Evolutionary conservation across 805 yeast genomes (phyloP).

Genomic region (Kodamaea leandrae): DNA sequence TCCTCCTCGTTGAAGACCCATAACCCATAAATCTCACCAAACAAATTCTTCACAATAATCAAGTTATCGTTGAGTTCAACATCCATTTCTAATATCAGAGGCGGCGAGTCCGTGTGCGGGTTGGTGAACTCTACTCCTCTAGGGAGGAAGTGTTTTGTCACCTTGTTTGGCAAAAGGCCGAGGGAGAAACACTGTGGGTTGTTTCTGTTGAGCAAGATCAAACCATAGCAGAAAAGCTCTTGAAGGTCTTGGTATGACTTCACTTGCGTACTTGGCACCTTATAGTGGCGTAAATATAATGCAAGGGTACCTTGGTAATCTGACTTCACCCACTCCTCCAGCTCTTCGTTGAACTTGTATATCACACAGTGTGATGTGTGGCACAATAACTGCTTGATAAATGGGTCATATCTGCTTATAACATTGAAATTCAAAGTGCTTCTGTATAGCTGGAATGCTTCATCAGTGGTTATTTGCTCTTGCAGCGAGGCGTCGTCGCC

Average conservation of each 20-base stretch:
- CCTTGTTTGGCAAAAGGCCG: slow-evolving; percentile 60
- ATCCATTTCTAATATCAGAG: slow-evolving; percentile 46
- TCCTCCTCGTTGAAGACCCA: slow-evolving; percentile 75
- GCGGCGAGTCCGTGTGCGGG: slow-evolving; percentile 2
- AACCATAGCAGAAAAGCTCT: slow-evolving; percentile 59
- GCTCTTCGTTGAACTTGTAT: slow-evolving; percentile 56
- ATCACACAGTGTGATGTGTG: slow-evolving; percentile 71
- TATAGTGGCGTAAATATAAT: slow-evolving; percentile 53
- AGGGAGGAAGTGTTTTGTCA: slow-evolving; percentile 44
- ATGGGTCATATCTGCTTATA: slow-evolving; percentile 73
- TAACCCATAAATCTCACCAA: slow-evolving; percentile 71
- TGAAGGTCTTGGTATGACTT: slow-evolving; percentile 32
- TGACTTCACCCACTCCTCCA: slow-evolving; percentile 66
- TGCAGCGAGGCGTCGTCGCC: slow-evolving; percentile 24
- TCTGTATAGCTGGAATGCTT: slow-evolving; percentile 59
- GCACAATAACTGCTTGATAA: slow-evolving; percentile 62
- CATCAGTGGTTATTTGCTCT: slow-evolving; percentile 40
- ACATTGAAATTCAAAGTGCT: slow-evolving; percentile 73
- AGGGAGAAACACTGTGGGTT: slow-evolving; percentile 70
- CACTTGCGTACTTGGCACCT: slow-evolving; percentile 20
- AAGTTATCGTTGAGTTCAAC: slow-evolving; percentile 68
- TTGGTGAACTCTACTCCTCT: slow-evolving; percentile 28
- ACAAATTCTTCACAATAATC: slow-evolving; percentile 63
- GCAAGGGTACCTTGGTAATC: slow-evolving; percentile 72
- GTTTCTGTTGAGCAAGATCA: slow-evolving; percentile 64